phyloP scores from a whole-genome alignment of 2,329 filamentous ascomycete species.

The Neophaeococcomyces aloes region DNA sequence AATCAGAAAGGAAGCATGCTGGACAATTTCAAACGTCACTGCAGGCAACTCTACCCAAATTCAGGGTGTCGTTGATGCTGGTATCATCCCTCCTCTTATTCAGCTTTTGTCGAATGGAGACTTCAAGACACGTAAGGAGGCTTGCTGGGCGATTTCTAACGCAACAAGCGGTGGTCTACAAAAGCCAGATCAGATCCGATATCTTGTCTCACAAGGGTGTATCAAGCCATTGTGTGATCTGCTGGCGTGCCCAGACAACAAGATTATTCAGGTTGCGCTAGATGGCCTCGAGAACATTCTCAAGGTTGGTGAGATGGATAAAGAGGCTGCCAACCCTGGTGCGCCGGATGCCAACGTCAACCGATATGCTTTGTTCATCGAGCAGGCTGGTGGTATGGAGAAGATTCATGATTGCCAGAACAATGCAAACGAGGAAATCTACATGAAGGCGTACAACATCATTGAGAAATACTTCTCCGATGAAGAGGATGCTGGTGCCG shows the following conservation, averaged over 20 bases:
- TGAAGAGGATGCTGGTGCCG: conserved; percentile 70
- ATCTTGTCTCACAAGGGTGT: conserved; percentile 84
- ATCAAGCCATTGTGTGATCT: conserved; percentile 97
- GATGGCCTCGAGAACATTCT: conserved; percentile 98
- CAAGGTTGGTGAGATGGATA: conserved; percentile 98
- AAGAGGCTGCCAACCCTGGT: conserved; percentile 67
- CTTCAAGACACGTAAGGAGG: conserved; percentile 98
- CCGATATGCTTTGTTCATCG: conserved; percentile 93
- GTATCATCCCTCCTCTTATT: conserved; percentile 92
- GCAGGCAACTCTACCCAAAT: conserved; percentile 97
- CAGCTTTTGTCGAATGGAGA: conserved; percentile 93
- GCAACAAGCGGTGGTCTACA: conserved; percentile 94
- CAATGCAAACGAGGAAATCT: conserved; percentile 99
- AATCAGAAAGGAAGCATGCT: conserved; percentile 98
- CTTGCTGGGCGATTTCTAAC: conserved; percentile 99
- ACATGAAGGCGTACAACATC: conserved; percentile 99
- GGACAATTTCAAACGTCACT: conserved; percentile 99
- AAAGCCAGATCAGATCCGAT: conserved; percentile 97
- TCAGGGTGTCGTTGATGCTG: conserved; percentile 89
- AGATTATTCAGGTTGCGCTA: conserved; percentile 97
- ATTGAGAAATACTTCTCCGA: conserved; percentile 99
- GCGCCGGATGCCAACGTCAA: conserved; percentile 67
- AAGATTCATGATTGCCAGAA: conserved; percentile 99
- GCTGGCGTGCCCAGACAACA: conserved; percentile 93
- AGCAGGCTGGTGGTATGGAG: conserved; percentile 98